Base-by-base conservation (phyloP, 345 rosid species). In the Moricandia arvensis region DNA sequence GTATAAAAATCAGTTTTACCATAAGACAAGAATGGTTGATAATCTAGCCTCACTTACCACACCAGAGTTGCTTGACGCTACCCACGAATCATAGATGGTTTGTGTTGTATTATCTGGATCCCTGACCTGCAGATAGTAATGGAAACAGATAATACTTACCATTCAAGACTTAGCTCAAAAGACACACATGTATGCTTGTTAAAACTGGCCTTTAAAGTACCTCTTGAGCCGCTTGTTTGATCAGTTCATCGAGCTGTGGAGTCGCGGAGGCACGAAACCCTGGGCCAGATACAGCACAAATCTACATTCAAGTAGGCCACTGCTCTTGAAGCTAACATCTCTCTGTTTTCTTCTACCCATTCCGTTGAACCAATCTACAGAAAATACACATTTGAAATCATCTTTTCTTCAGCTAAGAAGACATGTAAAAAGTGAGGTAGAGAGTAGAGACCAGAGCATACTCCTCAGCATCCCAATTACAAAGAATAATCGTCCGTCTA, bases 401-500 rank as follows among this genome's bases (percentile, higher is more conserved):
- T n/a, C n/a, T n/a, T n/a, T n/a, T n/a, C n/a, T n/a, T n/a, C n/a
- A n/a, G n/a, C n/a, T n/a, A n/a, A n/a, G n/a, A n/a, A n/a, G 3
- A 16, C 1, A 68, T 15, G 6, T 3, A 68, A 17, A 1, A n/a
- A 67, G 18, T 27, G 71, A 64, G 24, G 45, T 55, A 63, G 73
- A 61, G 64, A 68, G 34, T 38, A 63, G 69, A 61, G 62, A 68
- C 96, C 93, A 90, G 79, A 54, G 88, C 89, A 66, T 93, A 90
- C 80, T 93, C 95, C 87, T 93, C 96, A 6, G 96, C 96, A 61
- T 90, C 98, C 98, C 96, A 93, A 54, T 87, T 90, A 82, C 96
- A 90, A 68, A 90, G 70, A 53, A 90, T 16, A 17, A 90, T 88
- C 30, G 98, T 90, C 75, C 91, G 68, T 43, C 93, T 71, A 63